phyloP scores from a whole-genome alignment of 306 rosid species.

The Gastrolobium villosum region DNA sequence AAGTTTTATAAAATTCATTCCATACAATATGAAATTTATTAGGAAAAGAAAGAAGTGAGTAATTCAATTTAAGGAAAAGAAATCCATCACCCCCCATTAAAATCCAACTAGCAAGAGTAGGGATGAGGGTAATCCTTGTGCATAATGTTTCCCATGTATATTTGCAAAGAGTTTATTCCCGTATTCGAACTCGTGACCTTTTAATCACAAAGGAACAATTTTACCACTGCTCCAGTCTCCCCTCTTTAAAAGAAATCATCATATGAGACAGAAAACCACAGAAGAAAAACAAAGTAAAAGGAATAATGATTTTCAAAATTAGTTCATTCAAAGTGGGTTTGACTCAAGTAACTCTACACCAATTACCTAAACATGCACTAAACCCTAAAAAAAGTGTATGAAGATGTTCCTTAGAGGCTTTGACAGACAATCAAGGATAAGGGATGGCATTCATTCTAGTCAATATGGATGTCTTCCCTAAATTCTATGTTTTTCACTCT shows the following conservation, averaged over 20 bases:
- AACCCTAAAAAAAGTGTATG: not conserved
- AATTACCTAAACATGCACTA: slow-evolving; percentile 11
- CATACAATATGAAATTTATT: not conserved
- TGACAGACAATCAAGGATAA: not conserved
- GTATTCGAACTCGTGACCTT: no score
- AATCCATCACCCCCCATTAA: not conserved
- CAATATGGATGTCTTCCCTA: slow-evolving; percentile 7
- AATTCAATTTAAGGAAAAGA: slow-evolving; percentile 12
- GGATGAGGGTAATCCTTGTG: no score
- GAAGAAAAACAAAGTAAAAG: not conserved
- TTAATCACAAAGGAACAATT: no score
- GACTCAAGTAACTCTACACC: slow-evolving; percentile 17
- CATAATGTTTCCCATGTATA: no score
- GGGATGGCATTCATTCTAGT: not conserved
- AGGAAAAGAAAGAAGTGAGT: slow-evolving; percentile 13
- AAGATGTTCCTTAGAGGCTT: slow-evolving; percentile 10
- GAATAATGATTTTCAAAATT: slow-evolving; percentile 9
- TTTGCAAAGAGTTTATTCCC: no score
- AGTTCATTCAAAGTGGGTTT: slow-evolving; percentile 12
- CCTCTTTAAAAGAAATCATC: not conserved
- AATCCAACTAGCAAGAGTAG: no score
- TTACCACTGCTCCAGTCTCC: no score
- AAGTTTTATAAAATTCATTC: not conserved
- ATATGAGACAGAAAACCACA: slow-evolving; percentile 3
- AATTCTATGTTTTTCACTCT: slow-evolving; percentile 12